phyloP scores from a whole-genome alignment of 2,329 filamentous ascomycete species.

The Ustulina deusta region DNA sequence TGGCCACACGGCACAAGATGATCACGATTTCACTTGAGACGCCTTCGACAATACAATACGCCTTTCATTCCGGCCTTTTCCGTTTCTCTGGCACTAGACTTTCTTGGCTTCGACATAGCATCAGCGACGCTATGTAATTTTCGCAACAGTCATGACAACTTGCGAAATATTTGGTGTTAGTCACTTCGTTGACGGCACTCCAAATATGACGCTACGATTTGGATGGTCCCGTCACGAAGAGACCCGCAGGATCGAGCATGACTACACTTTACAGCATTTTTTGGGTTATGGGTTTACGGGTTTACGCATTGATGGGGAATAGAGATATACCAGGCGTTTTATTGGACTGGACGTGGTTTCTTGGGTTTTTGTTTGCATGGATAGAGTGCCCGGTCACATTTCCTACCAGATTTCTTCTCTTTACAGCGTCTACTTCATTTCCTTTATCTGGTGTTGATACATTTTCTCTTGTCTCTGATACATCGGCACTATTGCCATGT shows the following conservation, averaged over 20 bases:
- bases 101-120: constrained; percentile 11
- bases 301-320: constrained; percentile 36
- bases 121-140: constrained; percentile 27
- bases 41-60: constrained; percentile 22
- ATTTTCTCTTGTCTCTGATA: constrained; percentile 24
- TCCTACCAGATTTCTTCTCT: constrained; percentile 7
- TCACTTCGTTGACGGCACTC: constrained; percentile 14
- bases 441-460: constrained; percentile 10
- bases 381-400: constrained; percentile 28
- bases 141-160: constrained; percentile 14
- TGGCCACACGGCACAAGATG: constrained; percentile 24
- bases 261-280: constrained; percentile 36
- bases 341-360: constrained; percentile 13
- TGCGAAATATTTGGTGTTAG: constrained; percentile 23
- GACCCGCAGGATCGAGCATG: constrained; percentile 21
- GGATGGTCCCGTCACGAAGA: constrained; percentile 26
- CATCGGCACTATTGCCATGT: constrained; percentile 4
- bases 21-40: constrained; percentile 35
- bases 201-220: constrained; percentile 33
- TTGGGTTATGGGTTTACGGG: constrained; percentile 28
- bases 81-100: constrained; percentile 23
- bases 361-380: constrained; percentile 27
- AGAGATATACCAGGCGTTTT: constrained; percentile 44
- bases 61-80: constrained; percentile 14
- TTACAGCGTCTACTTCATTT: constrained; percentile 6